Evolutionary conservation across 2,329 filamentous ascomycete species (phyloP).

Genomic region (Shiraia bambusicola): DNA sequence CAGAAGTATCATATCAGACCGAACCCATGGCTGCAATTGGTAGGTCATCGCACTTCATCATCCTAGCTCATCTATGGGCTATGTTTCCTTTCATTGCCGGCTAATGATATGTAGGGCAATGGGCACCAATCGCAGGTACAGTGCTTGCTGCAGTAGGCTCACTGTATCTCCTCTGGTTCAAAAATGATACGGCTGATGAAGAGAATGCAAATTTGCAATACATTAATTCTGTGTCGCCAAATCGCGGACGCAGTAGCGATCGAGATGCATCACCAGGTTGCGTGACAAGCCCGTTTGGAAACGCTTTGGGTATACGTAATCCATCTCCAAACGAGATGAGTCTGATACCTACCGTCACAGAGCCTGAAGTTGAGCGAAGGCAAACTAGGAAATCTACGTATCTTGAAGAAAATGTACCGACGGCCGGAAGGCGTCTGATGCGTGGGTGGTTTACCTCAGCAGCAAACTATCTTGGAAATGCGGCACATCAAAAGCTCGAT

Average conservation of each 20-base stretch:
- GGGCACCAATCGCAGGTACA: slow-evolving; percentile 62
- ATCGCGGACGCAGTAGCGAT: slow-evolving; percentile 28
- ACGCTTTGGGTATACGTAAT: slow-evolving; percentile 15
- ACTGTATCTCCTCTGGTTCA: slow-evolving; percentile 54
- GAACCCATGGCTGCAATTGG: slow-evolving; percentile 64
- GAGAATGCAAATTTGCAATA: slow-evolving; percentile 9
- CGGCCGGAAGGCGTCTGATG: slow-evolving; percentile 22
- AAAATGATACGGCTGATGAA: slow-evolving; percentile 31
- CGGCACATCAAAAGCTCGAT: slow-evolving; percentile 49
- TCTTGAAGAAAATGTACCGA: slow-evolving; percentile 7
- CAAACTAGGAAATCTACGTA: slow-evolving; percentile 2
- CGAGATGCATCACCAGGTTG: slow-evolving; percentile 5
- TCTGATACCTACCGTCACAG: slow-evolving; percentile 18
- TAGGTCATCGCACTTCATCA: not conserved
- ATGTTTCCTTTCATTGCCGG: too few relatives aligned
- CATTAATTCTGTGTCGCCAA: slow-evolving; percentile 2
- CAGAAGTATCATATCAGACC: slow-evolving; percentile 58
- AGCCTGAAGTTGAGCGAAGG: slow-evolving; percentile 6
- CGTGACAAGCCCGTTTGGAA: not conserved
- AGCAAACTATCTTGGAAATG: slow-evolving; percentile 51
- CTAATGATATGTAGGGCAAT: slow-evolving; percentile 46
- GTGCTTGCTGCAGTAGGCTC: slow-evolving; percentile 61
- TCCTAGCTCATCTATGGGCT: too few relatives aligned
- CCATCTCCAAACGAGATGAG: slow-evolving; percentile 15
- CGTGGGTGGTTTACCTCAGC: slow-evolving; percentile 47